Percentiles rank a stretch among this genome's conserved stretches.
Evolutionary conservation across 1,284 basidiomycete species (phyloP).

Genomic region (Abortiporus biennis): DNA sequence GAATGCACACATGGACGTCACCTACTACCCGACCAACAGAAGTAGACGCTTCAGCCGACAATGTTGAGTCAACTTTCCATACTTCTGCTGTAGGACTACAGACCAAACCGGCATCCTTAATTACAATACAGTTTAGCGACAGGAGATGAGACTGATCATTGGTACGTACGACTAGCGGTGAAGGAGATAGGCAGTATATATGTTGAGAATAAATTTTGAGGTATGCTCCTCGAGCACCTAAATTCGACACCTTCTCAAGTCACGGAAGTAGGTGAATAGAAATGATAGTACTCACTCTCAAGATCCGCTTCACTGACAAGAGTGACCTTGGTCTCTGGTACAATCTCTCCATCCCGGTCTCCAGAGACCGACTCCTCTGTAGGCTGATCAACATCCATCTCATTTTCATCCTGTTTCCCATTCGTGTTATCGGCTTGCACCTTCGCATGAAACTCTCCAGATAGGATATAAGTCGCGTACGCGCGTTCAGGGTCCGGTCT

Average conservation of each 20-base stretch:
- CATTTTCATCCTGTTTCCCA: constrained; percentile 23
- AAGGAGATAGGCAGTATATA: constrained; percentile 62
- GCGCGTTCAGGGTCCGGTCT: constrained; percentile 33
- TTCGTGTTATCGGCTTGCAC: constrained; percentile 6
- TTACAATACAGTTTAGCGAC: no score
- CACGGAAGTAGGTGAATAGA: background rate
- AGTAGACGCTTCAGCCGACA: constrained; percentile 35
- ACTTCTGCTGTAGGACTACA: constrained; percentile 44
- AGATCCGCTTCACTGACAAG: constrained; percentile 55
- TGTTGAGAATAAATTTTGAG: constrained; percentile 48
- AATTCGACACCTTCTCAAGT: constrained; percentile 38
- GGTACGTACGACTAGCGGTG: constrained; percentile 46
- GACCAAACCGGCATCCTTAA: constrained; percentile 59
- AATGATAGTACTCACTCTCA: constrained; percentile 40
- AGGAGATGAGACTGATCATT: background rate
- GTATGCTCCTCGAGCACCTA: constrained; percentile 41
- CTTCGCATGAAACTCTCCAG: constrained; percentile 37
- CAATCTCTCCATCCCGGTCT: constrained; percentile 23
- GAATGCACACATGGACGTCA: constrained; percentile 53
- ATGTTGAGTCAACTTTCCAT: constrained; percentile 40
- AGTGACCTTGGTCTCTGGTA: constrained; percentile 37
- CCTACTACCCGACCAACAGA: constrained; percentile 45
- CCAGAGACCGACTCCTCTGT: constrained; percentile 12
- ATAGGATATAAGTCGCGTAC: constrained; percentile 63
- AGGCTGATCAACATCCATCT: constrained; percentile 35